phyloP scores from a whole-genome alignment of 306 rosid species.

The Rosa multiflora region DNA sequence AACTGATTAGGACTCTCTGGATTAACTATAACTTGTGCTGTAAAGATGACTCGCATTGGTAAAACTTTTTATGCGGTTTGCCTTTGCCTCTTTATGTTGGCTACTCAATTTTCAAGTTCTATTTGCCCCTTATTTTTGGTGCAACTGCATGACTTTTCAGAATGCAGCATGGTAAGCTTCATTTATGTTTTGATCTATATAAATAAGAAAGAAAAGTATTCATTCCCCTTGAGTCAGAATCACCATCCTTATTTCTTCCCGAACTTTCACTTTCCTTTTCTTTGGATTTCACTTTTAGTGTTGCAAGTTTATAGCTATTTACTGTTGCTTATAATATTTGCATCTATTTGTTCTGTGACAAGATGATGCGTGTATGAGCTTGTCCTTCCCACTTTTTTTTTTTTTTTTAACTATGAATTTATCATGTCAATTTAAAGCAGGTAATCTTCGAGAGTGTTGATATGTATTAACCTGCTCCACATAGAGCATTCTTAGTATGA shows the following conservation, averaged over 20 bases:
- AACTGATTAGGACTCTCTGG: neutral
- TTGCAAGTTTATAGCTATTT: neutral
- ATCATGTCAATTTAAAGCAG: neutral
- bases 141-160: neutral
- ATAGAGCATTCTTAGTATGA: no score
- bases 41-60: neutral
- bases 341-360: no score
- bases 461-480: neutral
- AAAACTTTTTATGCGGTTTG: neutral
- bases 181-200: neutral
- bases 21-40: neutral
- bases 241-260: neutral
- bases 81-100: neutral
- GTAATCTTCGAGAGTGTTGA: neutral
- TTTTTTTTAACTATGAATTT: no score
- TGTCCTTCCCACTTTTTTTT: neutral
- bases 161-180: neutral
- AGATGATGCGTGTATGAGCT: neutral
- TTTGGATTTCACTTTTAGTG: neutral
- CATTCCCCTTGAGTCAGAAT: neutral
- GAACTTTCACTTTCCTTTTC: neutral
- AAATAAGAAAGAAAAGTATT: no score
- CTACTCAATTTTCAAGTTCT: neutral
- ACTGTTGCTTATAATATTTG: neutral
- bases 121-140: neutral